Evolutionary conservation across 2,329 filamentous ascomycete genomes (phyloP).

Genomic region (Lachnellula suecica): DNA sequence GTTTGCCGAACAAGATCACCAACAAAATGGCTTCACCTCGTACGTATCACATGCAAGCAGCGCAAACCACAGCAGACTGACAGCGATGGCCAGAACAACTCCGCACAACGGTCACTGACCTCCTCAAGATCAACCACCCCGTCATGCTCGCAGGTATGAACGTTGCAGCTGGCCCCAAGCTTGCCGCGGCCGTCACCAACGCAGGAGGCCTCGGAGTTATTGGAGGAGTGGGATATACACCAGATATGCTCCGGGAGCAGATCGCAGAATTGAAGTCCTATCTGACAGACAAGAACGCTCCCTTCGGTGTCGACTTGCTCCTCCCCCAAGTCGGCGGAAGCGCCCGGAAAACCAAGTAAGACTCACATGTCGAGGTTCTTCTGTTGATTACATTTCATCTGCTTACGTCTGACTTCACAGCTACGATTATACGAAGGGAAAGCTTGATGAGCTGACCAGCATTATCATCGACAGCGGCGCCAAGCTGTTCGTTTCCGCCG

Average conservation of each 20-base stretch:
- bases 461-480: constrained; percentile 91
- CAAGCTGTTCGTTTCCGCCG: constrained; percentile 93
- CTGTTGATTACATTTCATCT: constrained; percentile 16
- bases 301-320: constrained; percentile 91
- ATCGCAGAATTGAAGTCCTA: constrained; percentile 91
- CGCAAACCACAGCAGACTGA: constrained; percentile 24
- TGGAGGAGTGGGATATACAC: constrained; percentile 92
- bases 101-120: constrained; percentile 88
- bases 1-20: constrained; percentile 5
- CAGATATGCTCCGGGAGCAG: constrained; percentile 95
- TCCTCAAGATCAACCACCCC: constrained; percentile 97
- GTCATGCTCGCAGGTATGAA: constrained; percentile 98
- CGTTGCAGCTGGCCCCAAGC: constrained; percentile 92
- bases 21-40: constrained; percentile 74
- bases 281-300: constrained; percentile 85
- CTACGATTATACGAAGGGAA: constrained; percentile 99
- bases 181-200: constrained; percentile 95
- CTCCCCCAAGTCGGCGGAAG: constrained; percentile 92
- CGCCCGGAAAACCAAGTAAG: constrained; percentile 90
- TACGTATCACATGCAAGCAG: constrained; percentile 46
- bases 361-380: constrained; percentile 9
- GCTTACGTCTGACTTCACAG: constrained; percentile 44
- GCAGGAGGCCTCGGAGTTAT: constrained; percentile 96
- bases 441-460: constrained; percentile 85
- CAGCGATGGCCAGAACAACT: constrained; percentile 65